Percentiles rank a stretch among this genome's conserved stretches.
phyloP scores from a whole-genome alignment of 768 basidiomycete genomes.

The Scleroderma citrinum region DNA sequence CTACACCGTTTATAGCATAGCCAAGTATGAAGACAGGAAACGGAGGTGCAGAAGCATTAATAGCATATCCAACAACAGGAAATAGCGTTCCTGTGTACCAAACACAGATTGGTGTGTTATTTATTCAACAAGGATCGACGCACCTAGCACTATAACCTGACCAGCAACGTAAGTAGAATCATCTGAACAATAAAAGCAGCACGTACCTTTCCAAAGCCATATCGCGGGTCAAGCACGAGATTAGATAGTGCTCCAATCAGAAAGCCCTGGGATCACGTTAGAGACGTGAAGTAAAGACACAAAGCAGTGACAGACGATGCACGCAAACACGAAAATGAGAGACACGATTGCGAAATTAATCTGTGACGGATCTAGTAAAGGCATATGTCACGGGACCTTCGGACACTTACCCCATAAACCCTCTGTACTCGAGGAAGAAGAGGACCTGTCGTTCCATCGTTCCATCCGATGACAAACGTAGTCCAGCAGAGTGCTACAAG shows the following conservation, averaged over 20 bases:
- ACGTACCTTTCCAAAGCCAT: slow-evolving; percentile 30
- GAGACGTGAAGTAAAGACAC: neutral
- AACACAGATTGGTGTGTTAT: neutral
- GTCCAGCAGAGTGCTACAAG: slow-evolving; percentile 30
- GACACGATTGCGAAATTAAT: slow-evolving; percentile 37
- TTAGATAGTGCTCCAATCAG: slow-evolving; percentile 29
- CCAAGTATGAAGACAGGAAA: slow-evolving; percentile 41
- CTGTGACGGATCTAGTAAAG: slow-evolving; percentile 12
- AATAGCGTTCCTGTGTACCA: slow-evolving; percentile 18
- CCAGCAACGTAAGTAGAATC: neutral
- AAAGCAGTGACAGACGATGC: slow-evolving; percentile 23
- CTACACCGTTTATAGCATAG: slow-evolving; percentile 40
- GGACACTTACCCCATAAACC: slow-evolving; percentile 28
- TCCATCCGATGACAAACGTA: slow-evolving; percentile 33
- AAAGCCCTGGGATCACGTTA: slow-evolving; percentile 22
- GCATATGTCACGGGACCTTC: neutral
- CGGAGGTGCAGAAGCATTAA: slow-evolving; percentile 38
- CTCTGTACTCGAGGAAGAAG: slow-evolving; percentile 33
- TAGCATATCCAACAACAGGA: slow-evolving; percentile 27
- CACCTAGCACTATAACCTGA: slow-evolving; percentile 26
- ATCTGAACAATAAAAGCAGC: neutral
- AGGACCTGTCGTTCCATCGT: slow-evolving; percentile 35
- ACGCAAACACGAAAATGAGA: slow-evolving; percentile 38
- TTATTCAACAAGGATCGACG: neutral
- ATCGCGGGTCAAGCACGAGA: slow-evolving; percentile 21